phyloP scores from a whole-genome alignment of 306 rosid genomes.

The Malus asiatica region DNA sequence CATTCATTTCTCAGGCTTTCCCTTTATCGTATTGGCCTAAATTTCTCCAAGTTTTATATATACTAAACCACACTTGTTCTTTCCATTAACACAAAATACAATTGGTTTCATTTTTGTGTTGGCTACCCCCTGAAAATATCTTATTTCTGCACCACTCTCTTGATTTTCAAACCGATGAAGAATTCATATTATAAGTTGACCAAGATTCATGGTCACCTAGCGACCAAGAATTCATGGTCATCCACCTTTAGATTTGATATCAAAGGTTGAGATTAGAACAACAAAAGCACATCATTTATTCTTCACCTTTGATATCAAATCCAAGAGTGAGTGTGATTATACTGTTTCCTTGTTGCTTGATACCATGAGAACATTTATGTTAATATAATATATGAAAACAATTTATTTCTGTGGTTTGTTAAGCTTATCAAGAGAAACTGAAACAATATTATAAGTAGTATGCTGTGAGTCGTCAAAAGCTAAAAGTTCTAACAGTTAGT shows the following conservation, averaged over 20 bases:
- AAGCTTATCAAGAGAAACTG: background rate
- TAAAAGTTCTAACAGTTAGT: too few species aligned
- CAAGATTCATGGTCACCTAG: too few species aligned
- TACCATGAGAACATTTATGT: background rate
- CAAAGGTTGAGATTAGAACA: background rate
- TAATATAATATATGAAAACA: background rate
- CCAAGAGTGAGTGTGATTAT: background rate
- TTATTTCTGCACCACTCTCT: background rate
- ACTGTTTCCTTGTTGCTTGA: background rate
- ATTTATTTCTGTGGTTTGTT: background rate
- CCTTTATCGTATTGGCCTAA: slow-evolving; percentile 35
- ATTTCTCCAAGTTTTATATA: background rate
- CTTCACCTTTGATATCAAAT: background rate
- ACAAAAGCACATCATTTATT: too few species aligned
- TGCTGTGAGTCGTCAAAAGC: too few species aligned
- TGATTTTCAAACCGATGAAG: background rate
- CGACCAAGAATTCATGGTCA: background rate
- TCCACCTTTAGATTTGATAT: background rate
- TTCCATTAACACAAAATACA: background rate
- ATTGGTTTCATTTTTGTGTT: background rate
- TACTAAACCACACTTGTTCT: background rate
- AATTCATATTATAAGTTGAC: background rate
- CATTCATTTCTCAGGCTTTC: slow-evolving; percentile 4
- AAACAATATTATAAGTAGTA: too few species aligned
- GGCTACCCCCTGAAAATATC: background rate